Evolutionary conservation across 345 rosid genomes (phyloP), one percentile per base, ranked within the genome.

Genomic region (Bruguiera sexangula): DNA sequence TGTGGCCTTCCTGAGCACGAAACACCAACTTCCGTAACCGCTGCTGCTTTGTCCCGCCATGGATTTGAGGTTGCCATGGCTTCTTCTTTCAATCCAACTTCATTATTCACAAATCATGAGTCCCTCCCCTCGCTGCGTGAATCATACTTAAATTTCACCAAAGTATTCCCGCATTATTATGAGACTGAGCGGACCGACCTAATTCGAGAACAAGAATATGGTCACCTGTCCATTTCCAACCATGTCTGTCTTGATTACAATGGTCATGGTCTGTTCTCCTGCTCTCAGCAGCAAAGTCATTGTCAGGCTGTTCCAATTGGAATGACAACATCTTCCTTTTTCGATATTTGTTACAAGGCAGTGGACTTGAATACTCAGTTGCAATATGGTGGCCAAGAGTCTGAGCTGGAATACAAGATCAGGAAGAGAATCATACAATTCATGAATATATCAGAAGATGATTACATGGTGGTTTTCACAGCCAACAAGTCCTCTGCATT

Each of bases 221-320:
- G 48, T 68, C 90, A 95, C 80, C 93, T 94, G 70, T 76, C 84
- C 1, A 26, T 64, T 2, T 78, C 88, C 39, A 57, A 69, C 3
- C 84, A 82, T 48, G 91, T 86, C 48, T 85, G 86, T 62, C 85
- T 92, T 32, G 89, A 88, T 73, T 85, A 89, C 72, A 58, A 74
- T 22, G 88, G 85, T 56, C 90, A 84, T 54, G 92, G 97, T 21
- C 84, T 94, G 69, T 94, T 89, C 85, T 94, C 96, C 1, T 87
- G 82, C 68, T 79, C 83, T 1, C 94, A 91, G 72, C 72, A 76
- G 58, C 48, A 66, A 39, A 27, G 16, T 31, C 72, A 31, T 8
- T 21, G 2, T 56, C 54, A 31, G 26, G 55, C 37, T 10, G 29
- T 67, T 0, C 11, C 69, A 32, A 56, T 48, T 5, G 77, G 27